Evolutionary conservation across 331 rosid genomes (phyloP).

Genomic region (Quercus phellos): DNA sequence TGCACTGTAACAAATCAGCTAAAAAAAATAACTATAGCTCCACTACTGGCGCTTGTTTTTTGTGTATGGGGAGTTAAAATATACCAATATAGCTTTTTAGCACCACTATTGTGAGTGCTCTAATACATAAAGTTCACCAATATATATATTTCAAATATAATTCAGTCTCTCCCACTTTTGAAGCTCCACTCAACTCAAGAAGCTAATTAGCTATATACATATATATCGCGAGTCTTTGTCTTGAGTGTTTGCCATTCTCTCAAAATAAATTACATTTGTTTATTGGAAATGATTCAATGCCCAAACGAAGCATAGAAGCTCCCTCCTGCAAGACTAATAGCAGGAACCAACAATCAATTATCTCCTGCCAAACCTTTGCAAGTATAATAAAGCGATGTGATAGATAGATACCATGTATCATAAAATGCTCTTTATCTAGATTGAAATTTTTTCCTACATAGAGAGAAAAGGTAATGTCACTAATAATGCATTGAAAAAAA

Average conservation of each 20-base stretch:
- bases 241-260: background rate
- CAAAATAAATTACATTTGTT: background rate
- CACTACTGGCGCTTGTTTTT: no score
- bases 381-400: background rate
- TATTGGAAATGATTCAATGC: background rate
- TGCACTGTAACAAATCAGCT: no score
- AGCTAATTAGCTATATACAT: background rate
- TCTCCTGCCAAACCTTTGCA: background rate
- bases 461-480: no score
- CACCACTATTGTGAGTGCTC: no score
- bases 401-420: background rate
- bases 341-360: background rate
- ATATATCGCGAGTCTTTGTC: background rate
- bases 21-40: no score
- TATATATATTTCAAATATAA: background rate
- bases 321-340: background rate
- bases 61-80: no score
- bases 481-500: no score
- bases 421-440: background rate
- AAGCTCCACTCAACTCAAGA: conserved; percentile 21
- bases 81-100: no score
- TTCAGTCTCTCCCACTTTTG: background rate
- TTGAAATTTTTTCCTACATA: background rate
- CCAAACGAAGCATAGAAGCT: background rate
- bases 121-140: background rate